A percentile compares a stretch with the other conserved stretches of the same genome.
Conservation (phyloP, 768 basidiomycete species). For the Termitomyces sp. region DNA sequence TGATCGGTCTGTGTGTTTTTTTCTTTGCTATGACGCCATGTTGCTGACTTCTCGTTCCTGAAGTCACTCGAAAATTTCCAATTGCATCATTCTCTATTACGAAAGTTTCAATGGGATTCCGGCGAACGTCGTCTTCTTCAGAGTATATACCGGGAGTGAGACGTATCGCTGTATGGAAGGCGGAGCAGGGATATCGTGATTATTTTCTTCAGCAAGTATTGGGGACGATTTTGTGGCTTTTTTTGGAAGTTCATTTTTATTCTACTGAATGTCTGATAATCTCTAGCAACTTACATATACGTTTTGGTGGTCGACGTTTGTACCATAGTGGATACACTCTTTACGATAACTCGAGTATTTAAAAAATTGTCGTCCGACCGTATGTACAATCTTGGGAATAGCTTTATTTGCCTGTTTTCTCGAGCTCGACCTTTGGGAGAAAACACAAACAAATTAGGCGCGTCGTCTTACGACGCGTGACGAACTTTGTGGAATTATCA, state of each 20-base stretch:
- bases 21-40: not conserved
- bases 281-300: slow-evolving; percentile 9
- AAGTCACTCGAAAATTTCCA: not conserved
- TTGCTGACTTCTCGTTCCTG: not conserved
- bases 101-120: slow-evolving; percentile 1
- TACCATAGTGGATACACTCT: slow-evolving; percentile 14
- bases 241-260: slow-evolving; percentile 10
- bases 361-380: not conserved
- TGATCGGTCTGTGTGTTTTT: slow-evolving; percentile 13
- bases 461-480: slow-evolving; percentile 8
- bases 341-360: slow-evolving; percentile 1
- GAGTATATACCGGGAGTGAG: slow-evolving; percentile 2
- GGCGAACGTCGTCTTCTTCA: not conserved
- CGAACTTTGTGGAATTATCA: not conserved
- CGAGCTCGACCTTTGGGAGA: not conserved
- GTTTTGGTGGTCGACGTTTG: slow-evolving; percentile 9
- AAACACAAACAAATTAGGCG: slow-evolving; percentile 4
- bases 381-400: slow-evolving; percentile 8
- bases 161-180: slow-evolving; percentile 3
- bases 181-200: slow-evolving; percentile 7
- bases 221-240: slow-evolving; percentile 13
- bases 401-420: not conserved
- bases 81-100: slow-evolving; percentile 9
- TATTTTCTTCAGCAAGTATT: slow-evolving; percentile 9
- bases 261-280: slow-evolving; percentile 14